A percentile compares a stretch with the other conserved stretches of the same genome.
phyloP scores from a whole-genome alignment of 2,329 filamentous ascomycete species.

The Leptographium lundbergii region DNA sequence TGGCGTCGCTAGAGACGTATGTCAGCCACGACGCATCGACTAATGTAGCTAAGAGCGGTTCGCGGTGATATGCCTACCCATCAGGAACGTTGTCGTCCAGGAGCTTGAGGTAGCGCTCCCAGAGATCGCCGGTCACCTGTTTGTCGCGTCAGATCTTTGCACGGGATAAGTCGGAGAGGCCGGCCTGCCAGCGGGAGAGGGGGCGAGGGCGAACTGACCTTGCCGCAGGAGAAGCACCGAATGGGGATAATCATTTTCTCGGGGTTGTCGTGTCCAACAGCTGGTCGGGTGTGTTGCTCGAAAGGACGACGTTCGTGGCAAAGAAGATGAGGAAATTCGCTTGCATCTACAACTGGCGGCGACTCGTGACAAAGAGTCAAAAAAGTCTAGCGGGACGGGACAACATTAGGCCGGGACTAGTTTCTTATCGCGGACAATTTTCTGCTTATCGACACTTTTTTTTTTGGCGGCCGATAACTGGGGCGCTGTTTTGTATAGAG shows the following conservation, averaged over 20 bases:
- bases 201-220: constrained; percentile 45
- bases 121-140: constrained; percentile 91
- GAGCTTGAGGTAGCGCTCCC: constrained; percentile 87
- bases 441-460: constrained; percentile 9
- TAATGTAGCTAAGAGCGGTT: neutral
- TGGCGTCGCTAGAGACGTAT: constrained; percentile 61
- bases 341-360: neutral
- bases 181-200: too few species aligned
- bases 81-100: constrained; percentile 67
- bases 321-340: neutral
- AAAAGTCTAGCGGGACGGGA: constrained; percentile 9
- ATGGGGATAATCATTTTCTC: constrained; percentile 87
- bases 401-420: constrained; percentile 5
- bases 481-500: neutral
- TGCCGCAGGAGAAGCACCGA: constrained; percentile 97
- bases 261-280: neutral
- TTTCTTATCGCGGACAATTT: constrained; percentile 10
- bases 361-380: neutral
- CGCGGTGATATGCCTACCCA: constrained; percentile 46
- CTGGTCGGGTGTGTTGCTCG: neutral
- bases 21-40: neutral
- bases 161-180: constrained; percentile 1
- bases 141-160: neutral
- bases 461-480: neutral
- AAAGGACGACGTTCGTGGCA: neutral